A percentile compares a stretch with the other conserved stretches of the same genome.
Conservation (phyloP, 768 basidiomycete genomes). For the Psilocybe subaeruginosa region DNA sequence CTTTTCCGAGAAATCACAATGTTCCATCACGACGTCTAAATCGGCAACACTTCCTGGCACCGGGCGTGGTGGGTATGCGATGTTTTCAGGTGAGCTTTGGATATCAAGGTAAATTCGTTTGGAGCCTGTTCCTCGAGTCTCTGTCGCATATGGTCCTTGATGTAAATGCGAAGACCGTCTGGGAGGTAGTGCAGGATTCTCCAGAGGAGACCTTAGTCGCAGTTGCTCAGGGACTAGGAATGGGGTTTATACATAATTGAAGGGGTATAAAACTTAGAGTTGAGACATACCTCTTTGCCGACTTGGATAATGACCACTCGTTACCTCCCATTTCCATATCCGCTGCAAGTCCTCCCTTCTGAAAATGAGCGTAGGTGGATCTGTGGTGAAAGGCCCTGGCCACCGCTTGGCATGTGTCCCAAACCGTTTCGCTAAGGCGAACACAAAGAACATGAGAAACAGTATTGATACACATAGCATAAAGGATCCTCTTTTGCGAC, state of each 20-base stretch:
- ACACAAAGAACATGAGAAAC: conserved; percentile 52
- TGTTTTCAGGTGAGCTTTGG: conserved; percentile 57
- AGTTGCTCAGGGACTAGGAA: conserved; percentile 71
- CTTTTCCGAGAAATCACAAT: conserved; percentile 86
- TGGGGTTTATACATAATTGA: neutral
- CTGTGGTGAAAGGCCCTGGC: conserved; percentile 57
- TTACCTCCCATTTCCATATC: conserved; percentile 96
- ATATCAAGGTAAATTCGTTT: conserved; percentile 80
- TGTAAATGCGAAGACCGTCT: conserved; percentile 31
- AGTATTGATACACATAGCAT: conserved; percentile 52
- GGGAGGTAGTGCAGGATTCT: conserved; percentile 79
- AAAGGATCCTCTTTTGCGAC: conserved; percentile 57
- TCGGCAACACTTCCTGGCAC: conserved; percentile 84
- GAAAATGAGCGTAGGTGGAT: conserved; percentile 75
- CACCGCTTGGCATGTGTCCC: conserved; percentile 64
- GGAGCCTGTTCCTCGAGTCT: conserved; percentile 75
- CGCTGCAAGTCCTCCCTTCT: conserved; percentile 78
- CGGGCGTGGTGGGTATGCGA: conserved; percentile 89
- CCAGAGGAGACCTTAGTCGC: conserved; percentile 53
- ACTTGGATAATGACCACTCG: conserved; percentile 94
- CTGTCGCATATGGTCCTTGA: conserved; percentile 49
- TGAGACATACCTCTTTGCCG: conserved; percentile 64
- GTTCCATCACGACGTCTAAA: conserved; percentile 86
- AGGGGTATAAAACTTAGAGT: neutral
- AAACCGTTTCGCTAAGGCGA: conserved; percentile 65